Conservation (phyloP, 257 asterid species). For the Solanum verrucosum region DNA sequence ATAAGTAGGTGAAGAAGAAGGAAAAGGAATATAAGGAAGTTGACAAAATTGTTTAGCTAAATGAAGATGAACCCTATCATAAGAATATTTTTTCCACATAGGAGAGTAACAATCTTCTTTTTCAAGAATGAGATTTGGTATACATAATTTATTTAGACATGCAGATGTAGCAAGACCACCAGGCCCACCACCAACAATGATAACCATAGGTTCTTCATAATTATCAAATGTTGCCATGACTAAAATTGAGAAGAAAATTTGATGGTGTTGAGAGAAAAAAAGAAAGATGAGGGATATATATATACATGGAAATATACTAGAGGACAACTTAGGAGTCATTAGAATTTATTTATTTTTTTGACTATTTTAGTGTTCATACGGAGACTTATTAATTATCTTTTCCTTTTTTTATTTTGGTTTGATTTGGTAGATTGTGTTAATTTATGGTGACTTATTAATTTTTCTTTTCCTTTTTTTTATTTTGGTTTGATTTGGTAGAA, state of each 20-base stretch:
- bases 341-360: not conserved
- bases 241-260: too few relatives aligned
- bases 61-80: slow-evolving; percentile 78
- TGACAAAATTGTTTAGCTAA: slow-evolving; percentile 42
- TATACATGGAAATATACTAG: not conserved
- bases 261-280: not conserved
- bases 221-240: not conserved
- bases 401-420: too few relatives aligned
- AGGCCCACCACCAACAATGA: slow-evolving; percentile 67
- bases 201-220: slow-evolving; percentile 10
- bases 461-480: too few relatives aligned
- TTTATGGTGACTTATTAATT: too few relatives aligned
- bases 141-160: slow-evolving; percentile 27
- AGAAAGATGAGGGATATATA: not conserved
- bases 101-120: slow-evolving; percentile 67
- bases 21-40: slow-evolving; percentile 47
- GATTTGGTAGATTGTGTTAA: too few relatives aligned
- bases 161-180: slow-evolving; percentile 80
- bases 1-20: slow-evolving; percentile 35
- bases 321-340: not conserved
- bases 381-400: too few relatives aligned
- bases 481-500: too few relatives aligned
- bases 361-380: not conserved
- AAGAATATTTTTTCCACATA: slow-evolving; percentile 58
- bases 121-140: slow-evolving; percentile 52